These are phyloP conservation scores for Sporothrix humicola DNA, from an alignment of 2,329 filamentous ascomycete species.

Conservation along the genomic window DNA sequence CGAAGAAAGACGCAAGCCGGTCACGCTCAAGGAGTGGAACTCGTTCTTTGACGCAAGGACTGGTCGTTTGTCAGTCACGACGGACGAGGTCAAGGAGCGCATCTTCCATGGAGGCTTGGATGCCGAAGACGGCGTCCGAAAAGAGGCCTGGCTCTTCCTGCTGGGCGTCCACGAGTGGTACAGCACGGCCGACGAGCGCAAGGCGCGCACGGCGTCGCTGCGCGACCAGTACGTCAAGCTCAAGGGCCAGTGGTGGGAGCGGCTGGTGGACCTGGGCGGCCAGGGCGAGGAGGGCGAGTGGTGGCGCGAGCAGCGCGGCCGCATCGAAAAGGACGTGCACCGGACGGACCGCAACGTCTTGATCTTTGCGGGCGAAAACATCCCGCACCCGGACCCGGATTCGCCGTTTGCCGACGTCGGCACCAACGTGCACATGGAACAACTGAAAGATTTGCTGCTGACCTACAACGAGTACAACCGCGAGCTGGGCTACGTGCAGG, in stretches of 20 bases:
- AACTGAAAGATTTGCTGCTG: conserved; percentile 98
- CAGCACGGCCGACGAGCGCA: conserved; percentile 83
- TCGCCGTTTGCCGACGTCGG: conserved; percentile 92
- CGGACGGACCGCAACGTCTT: conserved; percentile 92
- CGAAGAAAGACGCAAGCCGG: conserved; percentile 75
- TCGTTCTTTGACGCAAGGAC: conserved; percentile 79
- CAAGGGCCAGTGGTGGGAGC: conserved; percentile 96
- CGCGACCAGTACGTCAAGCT: conserved; percentile 92
- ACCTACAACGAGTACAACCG: conserved; percentile 99
- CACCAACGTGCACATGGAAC: conserved; percentile 96
- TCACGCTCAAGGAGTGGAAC: conserved; percentile 88
- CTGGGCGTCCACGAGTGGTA: conserved; percentile 94
- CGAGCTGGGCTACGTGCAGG: conserved; percentile 94
- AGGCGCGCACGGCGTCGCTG: conserved; percentile 79
- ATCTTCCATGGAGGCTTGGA: conserved; percentile 94
- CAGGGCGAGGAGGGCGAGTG: conserved; percentile 85
- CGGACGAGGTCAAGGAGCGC: conserved; percentile 95
- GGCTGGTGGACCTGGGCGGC: conserved; percentile 80
- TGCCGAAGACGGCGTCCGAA: conserved; percentile 86
- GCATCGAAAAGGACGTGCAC: conserved; percentile 99
- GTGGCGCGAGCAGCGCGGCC: conserved; percentile 92
- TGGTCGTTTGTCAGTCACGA: conserved; percentile 77
- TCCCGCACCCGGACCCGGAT: conserved; percentile 92
- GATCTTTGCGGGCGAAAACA: conserved; percentile 96
- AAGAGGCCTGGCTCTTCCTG: conserved; percentile 95